Evolutionary conservation across 2,329 filamentous ascomycete genomes (phyloP).

Genomic region (Neonectria punicea): DNA sequence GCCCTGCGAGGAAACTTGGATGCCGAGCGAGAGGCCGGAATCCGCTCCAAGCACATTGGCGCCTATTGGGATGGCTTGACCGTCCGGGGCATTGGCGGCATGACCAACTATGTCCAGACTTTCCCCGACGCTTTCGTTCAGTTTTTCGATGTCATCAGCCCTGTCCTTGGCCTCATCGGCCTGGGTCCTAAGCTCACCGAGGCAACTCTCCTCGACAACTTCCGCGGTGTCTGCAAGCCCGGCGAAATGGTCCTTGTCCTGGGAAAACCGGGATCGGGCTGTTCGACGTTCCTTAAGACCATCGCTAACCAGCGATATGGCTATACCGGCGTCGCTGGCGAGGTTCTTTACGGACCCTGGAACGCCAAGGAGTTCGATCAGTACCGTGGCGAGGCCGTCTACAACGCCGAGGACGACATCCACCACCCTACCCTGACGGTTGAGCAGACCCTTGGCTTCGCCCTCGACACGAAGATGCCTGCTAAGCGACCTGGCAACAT

Average conservation of each 20-base stretch:
- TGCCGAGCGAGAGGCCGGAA: constrained; percentile 80
- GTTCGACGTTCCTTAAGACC: constrained; percentile 75
- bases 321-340: constrained; percentile 68
- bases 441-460: constrained; percentile 86
- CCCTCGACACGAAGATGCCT: constrained; percentile 85
- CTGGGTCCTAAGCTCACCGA: constrained; percentile 75
- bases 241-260: constrained; percentile 92
- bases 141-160: constrained; percentile 80
- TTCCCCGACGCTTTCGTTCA: constrained; percentile 81
- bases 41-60: constrained; percentile 82
- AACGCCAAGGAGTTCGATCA: constrained; percentile 75
- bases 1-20: constrained; percentile 77
- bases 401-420: constrained; percentile 83
- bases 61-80: constrained; percentile 83
- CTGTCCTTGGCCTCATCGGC: constrained; percentile 71
- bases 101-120: constrained; percentile 76
- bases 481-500: constrained; percentile 81
- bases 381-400: constrained; percentile 85
- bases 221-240: constrained; percentile 76
- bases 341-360: constrained; percentile 82
- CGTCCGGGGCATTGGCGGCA: constrained; percentile 79
- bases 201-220: constrained; percentile 77
- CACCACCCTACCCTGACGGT: constrained; percentile 89
- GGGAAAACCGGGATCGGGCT: constrained; percentile 83
- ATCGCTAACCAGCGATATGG: constrained; percentile 73